Percentiles rank a stretch among this genome's conserved stretches.
These are phyloP conservation scores for Penicillium frequentans DNA, from an alignment of 2,329 filamentous ascomycete genomes.

Conservation along the genomic window DNA sequence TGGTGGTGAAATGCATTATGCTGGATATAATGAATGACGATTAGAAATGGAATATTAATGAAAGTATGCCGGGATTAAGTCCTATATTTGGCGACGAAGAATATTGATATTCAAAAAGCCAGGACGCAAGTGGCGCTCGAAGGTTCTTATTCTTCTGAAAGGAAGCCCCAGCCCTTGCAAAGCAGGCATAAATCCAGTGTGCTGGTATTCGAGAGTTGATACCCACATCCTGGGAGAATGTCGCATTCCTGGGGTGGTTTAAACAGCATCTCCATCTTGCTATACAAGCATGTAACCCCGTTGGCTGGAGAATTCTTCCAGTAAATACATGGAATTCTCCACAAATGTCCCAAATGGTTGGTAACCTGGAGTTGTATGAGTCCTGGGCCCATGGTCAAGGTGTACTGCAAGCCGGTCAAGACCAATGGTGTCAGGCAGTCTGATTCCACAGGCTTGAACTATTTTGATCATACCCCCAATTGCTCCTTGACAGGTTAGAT, in stretches of 20 bases:
- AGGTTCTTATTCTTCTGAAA: conserved; percentile 17
- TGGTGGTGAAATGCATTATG: conserved; percentile 53
- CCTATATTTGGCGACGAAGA: conserved; percentile 3
- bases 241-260: conserved; percentile 19
- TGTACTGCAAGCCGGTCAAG: neutral
- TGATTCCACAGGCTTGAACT: neutral
- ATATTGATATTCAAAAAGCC: conserved; percentile 2
- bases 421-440: neutral
- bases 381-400: neutral
- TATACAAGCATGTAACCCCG: conserved; percentile 4
- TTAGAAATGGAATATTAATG: conserved; percentile 12
- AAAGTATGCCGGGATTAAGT: conserved; percentile 8
- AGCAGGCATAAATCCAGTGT: conserved; percentile 1
- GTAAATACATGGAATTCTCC: neutral
- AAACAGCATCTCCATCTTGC: conserved; percentile 6
- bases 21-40: neutral
- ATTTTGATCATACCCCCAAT: neutral
- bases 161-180: conserved; percentile 9
- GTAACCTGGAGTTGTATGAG: neutral
- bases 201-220: conserved; percentile 17
- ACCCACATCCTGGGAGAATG: conserved; percentile 17
- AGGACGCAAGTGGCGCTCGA: conserved; percentile 15
- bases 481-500: neutral
- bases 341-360: neutral
- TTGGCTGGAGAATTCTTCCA: neutral